phyloP scores from a whole-genome alignment of 23 red algal genomes.

The Gracilaria caudata region DNA sequence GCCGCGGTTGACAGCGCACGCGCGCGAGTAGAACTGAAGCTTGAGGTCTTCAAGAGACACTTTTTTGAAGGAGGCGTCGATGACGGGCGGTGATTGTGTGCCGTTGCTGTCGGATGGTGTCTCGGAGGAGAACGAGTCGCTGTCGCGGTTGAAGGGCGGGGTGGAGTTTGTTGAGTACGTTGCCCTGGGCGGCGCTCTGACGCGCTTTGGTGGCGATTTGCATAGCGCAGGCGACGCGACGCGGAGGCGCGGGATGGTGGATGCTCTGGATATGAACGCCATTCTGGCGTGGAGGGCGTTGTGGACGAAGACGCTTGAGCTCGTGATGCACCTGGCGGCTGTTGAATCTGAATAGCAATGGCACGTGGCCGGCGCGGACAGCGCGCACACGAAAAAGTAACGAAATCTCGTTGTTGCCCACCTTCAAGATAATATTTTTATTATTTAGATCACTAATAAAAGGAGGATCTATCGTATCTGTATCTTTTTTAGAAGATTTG shows the following conservation, averaged over 20 bases:
- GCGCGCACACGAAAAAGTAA: too few relatives aligned
- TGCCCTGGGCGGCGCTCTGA: background rate
- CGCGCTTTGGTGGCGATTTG: background rate
- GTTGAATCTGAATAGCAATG: too few relatives aligned
- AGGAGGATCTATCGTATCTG: too few relatives aligned
- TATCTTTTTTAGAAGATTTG: too few relatives aligned
- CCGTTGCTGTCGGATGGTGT: background rate
- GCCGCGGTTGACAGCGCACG: constrained; percentile 49
- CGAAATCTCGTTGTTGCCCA: too few relatives aligned
- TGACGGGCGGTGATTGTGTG: background rate
- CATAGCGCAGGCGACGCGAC: background rate
- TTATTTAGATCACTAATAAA: too few relatives aligned
- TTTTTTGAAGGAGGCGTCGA: constrained; percentile 23
- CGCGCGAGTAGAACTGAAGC: constrained; percentile 14
- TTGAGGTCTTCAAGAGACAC: constrained; percentile 37
- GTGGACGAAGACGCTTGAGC: too few relatives aligned
- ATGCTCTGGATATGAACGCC: background rate
- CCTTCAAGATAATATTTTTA: too few relatives aligned
- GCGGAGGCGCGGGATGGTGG: background rate
- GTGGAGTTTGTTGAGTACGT: background rate
- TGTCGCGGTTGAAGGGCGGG: background rate
- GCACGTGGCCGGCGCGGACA: too few relatives aligned
- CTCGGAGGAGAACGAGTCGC: background rate
- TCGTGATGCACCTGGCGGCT: too few relatives aligned
- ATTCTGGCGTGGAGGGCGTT: too few relatives aligned